Evolutionary conservation across 2,329 filamentous ascomycete species (phyloP), one percentile per base, ranked within the genome.

Genomic region (Monascus ruber): DNA sequence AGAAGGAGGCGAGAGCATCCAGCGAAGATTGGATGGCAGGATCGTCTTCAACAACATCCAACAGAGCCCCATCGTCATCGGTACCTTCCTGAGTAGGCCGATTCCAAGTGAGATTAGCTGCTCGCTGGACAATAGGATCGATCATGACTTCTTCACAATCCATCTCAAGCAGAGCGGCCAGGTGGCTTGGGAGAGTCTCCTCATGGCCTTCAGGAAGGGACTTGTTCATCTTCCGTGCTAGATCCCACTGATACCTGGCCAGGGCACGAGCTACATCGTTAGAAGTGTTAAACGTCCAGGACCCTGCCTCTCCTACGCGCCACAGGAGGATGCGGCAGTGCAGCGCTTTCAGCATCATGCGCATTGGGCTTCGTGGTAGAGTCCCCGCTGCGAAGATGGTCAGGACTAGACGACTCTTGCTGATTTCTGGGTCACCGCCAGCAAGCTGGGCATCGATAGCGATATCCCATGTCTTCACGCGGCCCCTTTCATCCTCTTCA

Each of bases 1-100:
- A 91, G 88, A 88, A 95, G 2, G 88, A 85, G 5, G 88, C 85
- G 37, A 95, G 77, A 8, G 86, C 87, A 60, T 95, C 89, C 47
- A 95, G 75, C 0, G 88, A 85, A 11, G 85, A 91, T 38, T 83
- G 78, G 43, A 95, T 84, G 2, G 86, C 81, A 38, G 78, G 77
- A 53, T 95, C 89, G 42, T 91, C 83, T 3, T 91, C 83, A 1
- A 94, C 85, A 5, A 76, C 73, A 55, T 93, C 83, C 72, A 93
- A 83, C 35, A 83, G 78, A 38, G 81, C 77, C 46, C 85, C 81
- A 24, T 72, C 68, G 3, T 73, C 68, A 33, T 71, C 65, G 0
- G 79, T 73, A 26, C 80, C 77, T 51, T 84, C 70, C 2, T 79
- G 77, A 0, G 83, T 89, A 4, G 81, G 78, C 41, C 77, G 74